These are phyloP conservation scores for Pichia sp. DNA, from an alignment of 1,139 yeast genomes.

Conservation along the genomic window DNA sequence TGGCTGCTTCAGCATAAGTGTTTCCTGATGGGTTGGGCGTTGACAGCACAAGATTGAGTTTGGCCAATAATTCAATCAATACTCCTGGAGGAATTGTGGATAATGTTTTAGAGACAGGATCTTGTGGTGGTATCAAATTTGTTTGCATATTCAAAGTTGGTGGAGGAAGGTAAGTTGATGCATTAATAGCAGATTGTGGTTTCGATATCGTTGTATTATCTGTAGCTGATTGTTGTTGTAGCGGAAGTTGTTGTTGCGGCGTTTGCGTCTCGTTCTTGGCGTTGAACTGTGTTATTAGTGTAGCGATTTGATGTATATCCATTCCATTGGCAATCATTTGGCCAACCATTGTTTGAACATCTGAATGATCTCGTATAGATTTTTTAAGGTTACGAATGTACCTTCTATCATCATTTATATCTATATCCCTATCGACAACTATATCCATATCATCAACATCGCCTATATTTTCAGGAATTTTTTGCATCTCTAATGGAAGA, in stretches of 20 bases:
- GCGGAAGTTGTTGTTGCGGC: constrained; percentile 4
- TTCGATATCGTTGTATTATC: background rate
- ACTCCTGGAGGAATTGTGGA: constrained; percentile 64
- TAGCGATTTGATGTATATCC: constrained; percentile 29
- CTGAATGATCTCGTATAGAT: constrained; percentile 25
- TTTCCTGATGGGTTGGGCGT: constrained; percentile 41
- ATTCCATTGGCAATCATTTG: constrained; percentile 32
- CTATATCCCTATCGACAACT: too few species aligned
- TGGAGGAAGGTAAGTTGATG: constrained; percentile 47
- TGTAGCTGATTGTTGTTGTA: constrained; percentile 5
- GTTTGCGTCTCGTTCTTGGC: constrained; percentile 2
- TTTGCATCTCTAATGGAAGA: constrained; percentile 46
- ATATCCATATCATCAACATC: constrained; percentile 6
- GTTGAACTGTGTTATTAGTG: constrained; percentile 25
- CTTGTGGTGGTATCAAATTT: constrained; percentile 37
- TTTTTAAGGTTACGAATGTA: constrained; percentile 14
- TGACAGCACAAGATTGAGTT: constrained; percentile 46
- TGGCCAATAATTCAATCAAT: constrained; percentile 59
- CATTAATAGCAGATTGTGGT: background rate
- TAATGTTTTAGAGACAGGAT: constrained; percentile 49
- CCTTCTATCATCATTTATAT: constrained; percentile 12
- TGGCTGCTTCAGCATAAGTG: constrained; percentile 42
- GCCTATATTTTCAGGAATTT: constrained; percentile 14
- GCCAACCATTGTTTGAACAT: constrained; percentile 28
- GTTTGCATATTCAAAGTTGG: constrained; percentile 35